Evolutionary conservation across 2,329 filamentous ascomycete genomes (phyloP).

Genomic region (Penicillium sp.): DNA sequence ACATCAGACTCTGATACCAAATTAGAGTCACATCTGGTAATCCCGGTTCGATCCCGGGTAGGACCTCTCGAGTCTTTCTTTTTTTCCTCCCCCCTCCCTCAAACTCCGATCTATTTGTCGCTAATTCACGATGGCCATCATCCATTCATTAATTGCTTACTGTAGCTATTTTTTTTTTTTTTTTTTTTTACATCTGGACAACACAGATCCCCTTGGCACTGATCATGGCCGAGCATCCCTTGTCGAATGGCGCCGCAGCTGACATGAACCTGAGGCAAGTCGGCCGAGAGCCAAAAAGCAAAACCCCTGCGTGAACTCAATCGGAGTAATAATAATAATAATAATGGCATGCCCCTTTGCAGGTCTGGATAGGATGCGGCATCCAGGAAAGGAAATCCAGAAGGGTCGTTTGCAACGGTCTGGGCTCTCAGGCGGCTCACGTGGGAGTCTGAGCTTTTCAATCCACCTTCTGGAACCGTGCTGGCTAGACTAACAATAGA

Average conservation of each 20-base stretch:
- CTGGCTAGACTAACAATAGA: background rate
- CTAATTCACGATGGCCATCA: no score
- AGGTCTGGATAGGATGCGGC: background rate
- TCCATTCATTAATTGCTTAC: no score
- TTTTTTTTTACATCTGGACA: background rate
- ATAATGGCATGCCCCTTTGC: background rate
- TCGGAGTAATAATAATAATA: background rate
- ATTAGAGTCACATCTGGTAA: constrained; percentile 15
- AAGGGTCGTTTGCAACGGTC: constrained; percentile 4
- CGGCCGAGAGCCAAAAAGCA: constrained; percentile 5
- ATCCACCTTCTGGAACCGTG: constrained; percentile 15
- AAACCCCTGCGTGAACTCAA: background rate
- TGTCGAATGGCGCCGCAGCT: background rate
- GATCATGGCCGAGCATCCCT: background rate
- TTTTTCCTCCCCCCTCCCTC: background rate
- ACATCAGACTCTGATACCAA: constrained; percentile 21
- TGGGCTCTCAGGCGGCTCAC: constrained; percentile 16
- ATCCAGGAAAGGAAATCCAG: background rate
- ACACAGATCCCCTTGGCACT: background rate
- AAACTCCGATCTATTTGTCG: no score
- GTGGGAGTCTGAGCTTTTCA: constrained; percentile 21
- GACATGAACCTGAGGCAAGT: background rate
- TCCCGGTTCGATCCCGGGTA: constrained; percentile 22
- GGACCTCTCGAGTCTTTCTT: constrained; percentile 6
- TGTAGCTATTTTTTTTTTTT: background rate